Percentiles rank a stretch among this genome's conserved stretches.
These are phyloP conservation scores for Maudiozyma bulderi DNA, from an alignment of 805 yeast genomes.

Conservation along the genomic window DNA sequence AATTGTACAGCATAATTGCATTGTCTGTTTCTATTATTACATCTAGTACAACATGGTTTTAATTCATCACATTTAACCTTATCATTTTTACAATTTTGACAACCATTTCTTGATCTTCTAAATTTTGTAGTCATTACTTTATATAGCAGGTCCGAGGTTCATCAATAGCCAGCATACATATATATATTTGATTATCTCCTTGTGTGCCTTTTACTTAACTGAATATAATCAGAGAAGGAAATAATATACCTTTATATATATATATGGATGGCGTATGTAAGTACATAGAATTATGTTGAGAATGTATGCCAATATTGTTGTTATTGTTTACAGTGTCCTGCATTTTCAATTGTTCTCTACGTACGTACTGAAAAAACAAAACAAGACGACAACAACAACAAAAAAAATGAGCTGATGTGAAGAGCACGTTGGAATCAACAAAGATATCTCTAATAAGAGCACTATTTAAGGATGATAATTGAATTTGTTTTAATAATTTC, in stretches of 20 bases:
- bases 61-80: conserved; percentile 63
- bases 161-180: too few relatives aligned
- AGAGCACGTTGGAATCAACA: too few relatives aligned
- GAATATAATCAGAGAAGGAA: not conserved
- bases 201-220: not conserved
- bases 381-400: too few relatives aligned
- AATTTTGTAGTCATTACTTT: not conserved
- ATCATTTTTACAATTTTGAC: conserved; percentile 50
- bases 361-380: too few relatives aligned
- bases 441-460: too few relatives aligned
- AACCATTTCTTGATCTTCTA: conserved; percentile 46
- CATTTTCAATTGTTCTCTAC: too few relatives aligned
- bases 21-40: conserved; percentile 33
- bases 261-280: not conserved
- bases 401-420: too few relatives aligned
- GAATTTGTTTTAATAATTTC: too few relatives aligned
- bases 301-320: not conserved
- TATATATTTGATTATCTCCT: not conserved
- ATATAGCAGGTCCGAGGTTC: too few relatives aligned
- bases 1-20: conserved; percentile 60
- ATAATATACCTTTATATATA: not conserved
- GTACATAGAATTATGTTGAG: not conserved
- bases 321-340: too few relatives aligned
- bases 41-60: conserved; percentile 53
- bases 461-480: too few relatives aligned